phyloP scores from a whole-genome alignment of 495 filamentous ascomycete genomes.

The Choiromyces venosus region DNA sequence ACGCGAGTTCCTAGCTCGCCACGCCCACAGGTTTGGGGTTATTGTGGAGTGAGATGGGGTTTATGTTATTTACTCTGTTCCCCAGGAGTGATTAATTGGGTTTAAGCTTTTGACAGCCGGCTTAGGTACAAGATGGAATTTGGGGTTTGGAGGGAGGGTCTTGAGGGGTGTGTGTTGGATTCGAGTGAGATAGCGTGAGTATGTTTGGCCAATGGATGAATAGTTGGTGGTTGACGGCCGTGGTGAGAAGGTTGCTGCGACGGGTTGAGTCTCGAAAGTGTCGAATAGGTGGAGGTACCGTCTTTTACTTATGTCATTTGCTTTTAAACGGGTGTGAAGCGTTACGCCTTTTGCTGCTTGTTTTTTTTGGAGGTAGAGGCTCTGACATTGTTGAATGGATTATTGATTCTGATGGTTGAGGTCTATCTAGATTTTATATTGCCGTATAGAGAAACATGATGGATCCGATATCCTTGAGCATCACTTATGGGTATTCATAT shows the following conservation, averaged over 20 bases:
- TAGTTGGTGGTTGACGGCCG: background rate
- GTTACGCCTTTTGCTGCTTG: background rate
- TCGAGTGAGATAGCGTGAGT: background rate
- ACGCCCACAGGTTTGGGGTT: background rate
- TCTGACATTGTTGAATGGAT: background rate
- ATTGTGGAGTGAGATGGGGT: background rate
- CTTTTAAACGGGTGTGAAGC: background rate
- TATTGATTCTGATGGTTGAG: background rate
- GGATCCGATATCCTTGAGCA: background rate
- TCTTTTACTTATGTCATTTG: background rate
- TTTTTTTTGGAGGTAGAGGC: background rate
- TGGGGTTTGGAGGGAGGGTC: background rate
- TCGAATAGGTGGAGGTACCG: background rate
- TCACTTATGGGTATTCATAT: too few relatives aligned
- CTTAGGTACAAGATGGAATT: background rate
- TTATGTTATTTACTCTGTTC: background rate
- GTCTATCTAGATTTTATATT: background rate
- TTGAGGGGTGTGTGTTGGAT: background rate
- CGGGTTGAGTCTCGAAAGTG: background rate
- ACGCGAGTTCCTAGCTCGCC: background rate
- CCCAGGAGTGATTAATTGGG: background rate
- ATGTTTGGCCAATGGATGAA: background rate
- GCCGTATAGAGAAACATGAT: background rate
- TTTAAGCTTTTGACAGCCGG: background rate
- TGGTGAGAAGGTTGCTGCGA: background rate